These are phyloP conservation scores for Eucalyptus cloeziana DNA, from an alignment of 345 rosid genomes.

Conservation along the genomic window DNA sequence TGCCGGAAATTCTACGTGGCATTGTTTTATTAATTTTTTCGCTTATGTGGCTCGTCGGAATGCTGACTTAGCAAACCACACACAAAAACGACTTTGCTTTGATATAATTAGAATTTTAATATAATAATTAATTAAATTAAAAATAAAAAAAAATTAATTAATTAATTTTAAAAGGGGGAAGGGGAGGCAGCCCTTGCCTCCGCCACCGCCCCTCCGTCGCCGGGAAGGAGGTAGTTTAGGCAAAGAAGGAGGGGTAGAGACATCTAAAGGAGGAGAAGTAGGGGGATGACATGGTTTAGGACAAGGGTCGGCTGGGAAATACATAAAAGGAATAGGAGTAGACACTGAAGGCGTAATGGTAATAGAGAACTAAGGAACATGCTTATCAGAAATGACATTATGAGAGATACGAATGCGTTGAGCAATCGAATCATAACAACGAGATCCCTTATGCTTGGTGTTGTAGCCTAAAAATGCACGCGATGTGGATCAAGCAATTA, in stretches of 20 bases:
- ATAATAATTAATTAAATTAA: too few species aligned
- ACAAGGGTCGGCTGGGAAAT: not conserved
- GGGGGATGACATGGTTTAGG: too few species aligned
- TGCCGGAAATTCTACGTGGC: too few species aligned
- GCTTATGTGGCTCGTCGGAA: too few species aligned
- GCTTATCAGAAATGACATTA: not conserved
- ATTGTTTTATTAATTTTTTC: too few species aligned
- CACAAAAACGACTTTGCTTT: too few species aligned
- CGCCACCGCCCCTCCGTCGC: too few species aligned
- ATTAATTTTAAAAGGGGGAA: too few species aligned
- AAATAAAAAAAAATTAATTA: too few species aligned
- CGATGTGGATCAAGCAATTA: not conserved
- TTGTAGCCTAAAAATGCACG: not conserved
- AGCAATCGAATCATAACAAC: not conserved
- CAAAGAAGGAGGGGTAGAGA: not conserved
- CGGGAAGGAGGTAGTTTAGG: not conserved
- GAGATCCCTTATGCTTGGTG: not conserved
- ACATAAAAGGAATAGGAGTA: not conserved
- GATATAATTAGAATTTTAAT: too few species aligned
- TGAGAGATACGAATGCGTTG: not conserved
- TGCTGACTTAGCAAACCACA: too few species aligned
- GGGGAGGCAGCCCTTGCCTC: too few species aligned
- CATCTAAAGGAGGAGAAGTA: not conserved
- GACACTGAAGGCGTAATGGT: not conserved
- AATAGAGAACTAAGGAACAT: not conserved